A percentile compares a stretch with the other conserved stretches of the same genome.
Conservation (phyloP, 768 basidiomycete species). For the Suillus placidus region DNA sequence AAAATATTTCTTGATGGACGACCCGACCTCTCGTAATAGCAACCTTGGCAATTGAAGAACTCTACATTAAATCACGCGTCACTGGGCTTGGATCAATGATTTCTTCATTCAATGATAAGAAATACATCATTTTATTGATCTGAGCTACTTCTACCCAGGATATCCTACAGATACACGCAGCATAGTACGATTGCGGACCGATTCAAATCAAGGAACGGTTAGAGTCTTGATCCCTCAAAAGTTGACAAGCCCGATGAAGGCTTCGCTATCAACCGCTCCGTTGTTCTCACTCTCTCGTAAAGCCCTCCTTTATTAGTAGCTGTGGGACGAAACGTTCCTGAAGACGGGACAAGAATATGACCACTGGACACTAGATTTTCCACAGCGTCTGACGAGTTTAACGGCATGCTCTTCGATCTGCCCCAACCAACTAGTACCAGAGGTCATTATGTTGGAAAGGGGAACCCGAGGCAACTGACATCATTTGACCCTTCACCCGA, state of each 20-base stretch:
- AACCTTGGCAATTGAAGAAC: not conserved
- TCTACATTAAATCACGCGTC: not conserved
- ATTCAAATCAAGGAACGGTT: not conserved
- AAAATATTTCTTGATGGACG: constrained; percentile 34
- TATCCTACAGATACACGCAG: not conserved
- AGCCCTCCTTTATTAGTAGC: constrained; percentile 18
- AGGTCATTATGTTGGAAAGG: not conserved
- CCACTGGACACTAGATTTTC: not conserved
- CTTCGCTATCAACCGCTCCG: not conserved
- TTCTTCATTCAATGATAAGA: not conserved
- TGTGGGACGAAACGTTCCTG: constrained; percentile 27
- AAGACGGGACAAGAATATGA: constrained; percentile 12
- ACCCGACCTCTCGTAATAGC: constrained; percentile 15
- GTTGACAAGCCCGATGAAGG: not conserved
- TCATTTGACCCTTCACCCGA: no score
- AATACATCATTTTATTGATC: not conserved
- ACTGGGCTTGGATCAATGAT: not conserved
- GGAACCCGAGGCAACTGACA: not conserved
- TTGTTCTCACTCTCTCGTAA: not conserved
- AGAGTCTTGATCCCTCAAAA: not conserved
- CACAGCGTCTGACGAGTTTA: not conserved
- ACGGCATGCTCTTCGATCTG: not conserved
- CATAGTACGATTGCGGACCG: not conserved
- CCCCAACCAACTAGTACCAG: not conserved
- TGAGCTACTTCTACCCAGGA: not conserved